These are phyloP conservation scores for Viola odorata DNA, from an alignment of 345 rosid genomes.

Conservation along the genomic window DNA sequence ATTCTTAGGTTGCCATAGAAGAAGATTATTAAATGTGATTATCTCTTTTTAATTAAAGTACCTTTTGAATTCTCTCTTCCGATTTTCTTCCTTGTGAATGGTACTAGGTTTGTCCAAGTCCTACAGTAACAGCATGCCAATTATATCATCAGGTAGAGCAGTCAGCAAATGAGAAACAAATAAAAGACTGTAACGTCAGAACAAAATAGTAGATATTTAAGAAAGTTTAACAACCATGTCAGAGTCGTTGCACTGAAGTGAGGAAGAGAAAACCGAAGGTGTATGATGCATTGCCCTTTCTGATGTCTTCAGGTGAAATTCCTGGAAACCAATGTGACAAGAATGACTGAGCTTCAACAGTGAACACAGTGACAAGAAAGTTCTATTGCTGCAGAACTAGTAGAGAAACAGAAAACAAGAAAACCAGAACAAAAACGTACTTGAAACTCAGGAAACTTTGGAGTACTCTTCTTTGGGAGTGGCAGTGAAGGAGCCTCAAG, in stretches of 20 bases:
- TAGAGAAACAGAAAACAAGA: background rate
- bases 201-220: slow-evolving; percentile 6
- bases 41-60: slow-evolving; percentile 9
- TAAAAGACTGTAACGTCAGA: background rate
- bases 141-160: background rate
- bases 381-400: background rate
- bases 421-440: slow-evolving; percentile 36
- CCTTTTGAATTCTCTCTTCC: slow-evolving; percentile 58
- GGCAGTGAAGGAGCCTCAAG: slow-evolving; percentile 80
- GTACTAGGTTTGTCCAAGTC: slow-evolving; percentile 36
- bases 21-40: background rate
- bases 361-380: slow-evolving; percentile 4
- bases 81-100: slow-evolving; percentile 32
- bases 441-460: slow-evolving; percentile 78
- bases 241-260: slow-evolving; percentile 28
- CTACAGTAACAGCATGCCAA: slow-evolving; percentile 31
- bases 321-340: slow-evolving; percentile 39
- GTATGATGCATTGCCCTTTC: slow-evolving; percentile 85
- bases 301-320: slow-evolving; percentile 75
- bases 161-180: background rate
- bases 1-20: background rate
- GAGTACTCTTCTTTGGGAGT: slow-evolving; percentile 66
- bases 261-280: slow-evolving; percentile 40
- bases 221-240: slow-evolving; percentile 42
- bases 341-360: slow-evolving; percentile 13